Percentiles rank a stretch among this genome's conserved stretches.
Conservation (phyloP, 768 basidiomycete species). For the Termitomyces sp. region DNA sequence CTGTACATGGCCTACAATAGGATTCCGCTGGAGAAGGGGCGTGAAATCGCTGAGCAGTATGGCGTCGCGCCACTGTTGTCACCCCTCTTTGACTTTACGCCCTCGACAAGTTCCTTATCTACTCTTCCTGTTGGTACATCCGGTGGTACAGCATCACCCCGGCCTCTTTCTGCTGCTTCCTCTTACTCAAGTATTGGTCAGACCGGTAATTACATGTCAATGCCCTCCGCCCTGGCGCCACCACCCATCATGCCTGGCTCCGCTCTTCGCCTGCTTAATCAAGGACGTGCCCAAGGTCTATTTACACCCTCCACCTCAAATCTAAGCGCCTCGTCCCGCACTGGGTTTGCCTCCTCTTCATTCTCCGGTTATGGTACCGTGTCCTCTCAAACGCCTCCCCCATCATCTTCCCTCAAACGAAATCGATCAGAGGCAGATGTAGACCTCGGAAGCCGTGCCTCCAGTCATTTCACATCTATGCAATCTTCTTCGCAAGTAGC, state of each 20-base stretch:
- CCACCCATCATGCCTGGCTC: slow-evolving; percentile 86
- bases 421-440: slow-evolving; percentile 67
- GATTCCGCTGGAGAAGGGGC: slow-evolving; percentile 94
- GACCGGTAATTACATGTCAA: slow-evolving; percentile 37
- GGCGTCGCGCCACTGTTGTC: slow-evolving; percentile 85
- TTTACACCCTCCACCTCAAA: slow-evolving; percentile 82
- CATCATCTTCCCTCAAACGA: slow-evolving; percentile 47
- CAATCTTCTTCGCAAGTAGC: slow-evolving; percentile 19
- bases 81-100: slow-evolving; percentile 92
- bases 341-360: slow-evolving; percentile 51
- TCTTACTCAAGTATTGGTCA: slow-evolving; percentile 56
- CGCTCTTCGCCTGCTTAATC: slow-evolving; percentile 76
- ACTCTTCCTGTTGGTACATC: slow-evolving; percentile 55
- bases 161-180: slow-evolving; percentile 64
- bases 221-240: slow-evolving; percentile 62
- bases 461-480: slow-evolving; percentile 15
- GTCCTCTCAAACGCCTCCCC: slow-evolving; percentile 48
- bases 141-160: slow-evolving; percentile 46
- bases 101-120: slow-evolving; percentile 65
- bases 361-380: slow-evolving; percentile 47
- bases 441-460: slow-evolving; percentile 25
- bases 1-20: slow-evolving; percentile 31
- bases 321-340: slow-evolving; percentile 33
- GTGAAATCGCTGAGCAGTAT: slow-evolving; percentile 88
- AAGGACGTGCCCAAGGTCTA: slow-evolving; percentile 81